Evolutionary conservation across 257 asterid species (phyloP), one percentile per base, ranked within the genome.

Genomic region (Solanum chiquidenum): DNA sequence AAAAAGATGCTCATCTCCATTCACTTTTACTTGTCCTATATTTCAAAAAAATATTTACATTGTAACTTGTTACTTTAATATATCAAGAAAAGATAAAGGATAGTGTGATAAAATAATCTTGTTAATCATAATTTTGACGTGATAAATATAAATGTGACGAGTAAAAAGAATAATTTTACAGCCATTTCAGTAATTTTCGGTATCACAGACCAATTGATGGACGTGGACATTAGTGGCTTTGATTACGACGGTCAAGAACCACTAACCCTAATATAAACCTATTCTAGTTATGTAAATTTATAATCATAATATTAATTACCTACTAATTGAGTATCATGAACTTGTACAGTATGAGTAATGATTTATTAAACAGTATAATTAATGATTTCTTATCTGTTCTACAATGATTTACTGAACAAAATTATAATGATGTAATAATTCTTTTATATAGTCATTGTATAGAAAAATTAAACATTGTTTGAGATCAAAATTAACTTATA

Each of bases 151-250:
- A 7, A 8, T 58, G 0, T 58, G 6, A 58, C 3, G 1, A 23
- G 5, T 62, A 23, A 62, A 62, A 62, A 9, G 12, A 23, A 62
- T 62, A 62, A 66, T 40, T 40, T 75, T 87, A 64, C 80, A 31
- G 88, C 88, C 64, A 85, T 84, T 83, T 87, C 76, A 44, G 90
- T 75, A 84, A 77, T 73, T 86, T 62, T 86, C 89, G 55, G 34
- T 38, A 68, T 90, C 86, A 89, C 92, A 84, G 92, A 91, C 91
- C 88, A 92, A 89, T 93, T 91, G 88, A 86, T 60, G 85, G 76
- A 89, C 88, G 89, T 87, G 90, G 86, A 92, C 83, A 88, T 62
- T 85, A 90, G 87, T 35, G 88, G 82, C 89, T 42, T 73, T 79
- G 49, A 84, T 83, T 73, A 55, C 31, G 66, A 89, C 87, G 86